A percentile compares a stretch with the other conserved stretches of the same genome.
phyloP scores from a whole-genome alignment of 1,139 yeast genomes.

The Kluyveromyces sp. region DNA sequence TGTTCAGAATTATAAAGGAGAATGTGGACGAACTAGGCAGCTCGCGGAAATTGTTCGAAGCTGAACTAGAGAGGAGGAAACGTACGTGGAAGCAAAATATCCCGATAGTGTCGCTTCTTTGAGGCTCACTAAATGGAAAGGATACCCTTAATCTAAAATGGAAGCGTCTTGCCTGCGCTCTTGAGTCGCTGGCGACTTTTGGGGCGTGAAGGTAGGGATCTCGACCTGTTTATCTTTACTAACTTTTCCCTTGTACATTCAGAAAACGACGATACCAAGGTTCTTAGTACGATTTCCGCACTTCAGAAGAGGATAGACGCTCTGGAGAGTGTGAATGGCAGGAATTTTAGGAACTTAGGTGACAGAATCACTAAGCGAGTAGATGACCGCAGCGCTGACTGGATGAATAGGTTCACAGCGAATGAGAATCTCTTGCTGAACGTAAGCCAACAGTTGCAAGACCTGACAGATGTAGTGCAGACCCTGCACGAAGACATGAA shows the following conservation, averaged over 20 bases:
- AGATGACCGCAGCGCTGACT: not conserved
- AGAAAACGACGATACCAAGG: too few species aligned
- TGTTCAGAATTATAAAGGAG: constrained; percentile 22
- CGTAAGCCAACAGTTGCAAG: constrained; percentile 14
- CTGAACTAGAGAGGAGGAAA: not conserved
- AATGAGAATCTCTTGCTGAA: constrained; percentile 14
- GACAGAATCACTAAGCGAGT: too few species aligned
- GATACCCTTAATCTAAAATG: too few species aligned
- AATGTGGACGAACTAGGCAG: constrained; percentile 17
- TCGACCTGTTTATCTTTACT: too few species aligned
- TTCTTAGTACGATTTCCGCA: not conserved
- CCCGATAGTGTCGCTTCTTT: not conserved
- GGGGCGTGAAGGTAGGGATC: too few species aligned
- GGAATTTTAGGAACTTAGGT: too few species aligned
- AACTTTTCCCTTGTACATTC: too few species aligned
- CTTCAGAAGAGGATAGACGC: not conserved
- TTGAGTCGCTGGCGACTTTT: too few species aligned
- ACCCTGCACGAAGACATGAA: constrained; percentile 15
- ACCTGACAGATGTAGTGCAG: constrained; percentile 11
- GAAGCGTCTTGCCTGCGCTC: too few species aligned
- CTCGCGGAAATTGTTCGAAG: constrained; percentile 5
- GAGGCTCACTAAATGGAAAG: not conserved
- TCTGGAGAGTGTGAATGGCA: not conserved
- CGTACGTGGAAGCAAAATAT: not conserved
- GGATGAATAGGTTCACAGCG: not conserved